Percentiles rank a stretch among this genome's conserved stretches.
Evolutionary conservation across 2,329 filamentous ascomycete species (phyloP).

Genomic region (Botrytis medusae): DNA sequence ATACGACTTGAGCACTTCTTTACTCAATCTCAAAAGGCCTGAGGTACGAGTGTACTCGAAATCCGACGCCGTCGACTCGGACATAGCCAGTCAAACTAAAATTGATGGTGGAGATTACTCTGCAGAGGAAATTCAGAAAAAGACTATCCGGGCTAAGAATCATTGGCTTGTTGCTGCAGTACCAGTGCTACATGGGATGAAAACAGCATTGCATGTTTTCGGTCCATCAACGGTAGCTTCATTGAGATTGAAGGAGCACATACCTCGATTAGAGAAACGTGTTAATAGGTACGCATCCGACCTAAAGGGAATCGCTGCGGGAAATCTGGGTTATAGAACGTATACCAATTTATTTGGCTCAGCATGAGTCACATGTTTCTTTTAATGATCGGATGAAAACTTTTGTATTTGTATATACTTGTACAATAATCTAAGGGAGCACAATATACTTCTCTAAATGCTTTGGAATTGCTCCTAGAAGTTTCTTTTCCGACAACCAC

Average conservation of each 20-base stretch:
- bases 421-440: slow-evolving; percentile 57
- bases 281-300: slow-evolving; percentile 18
- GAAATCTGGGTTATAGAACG: slow-evolving; percentile 6
- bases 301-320: neutral
- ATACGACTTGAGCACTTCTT: slow-evolving; percentile 13
- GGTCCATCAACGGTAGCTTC: slow-evolving; percentile 2
- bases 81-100: neutral
- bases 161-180: slow-evolving; percentile 39
- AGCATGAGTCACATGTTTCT: neutral
- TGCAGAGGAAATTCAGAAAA: neutral
- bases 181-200: slow-evolving; percentile 45
- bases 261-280: neutral
- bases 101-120: neutral
- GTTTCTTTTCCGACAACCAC: slow-evolving; percentile 85
- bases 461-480: slow-evolving; percentile 78
- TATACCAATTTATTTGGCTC: slow-evolving; percentile 25
- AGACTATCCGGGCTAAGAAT: neutral
- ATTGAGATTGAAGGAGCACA: slow-evolving; percentile 27
- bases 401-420: slow-evolving; percentile 21
- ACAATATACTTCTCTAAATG: slow-evolving; percentile 93
- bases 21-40: slow-evolving; percentile 4
- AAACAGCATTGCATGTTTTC: slow-evolving; percentile 40
- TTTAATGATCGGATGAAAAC: slow-evolving; percentile 9
- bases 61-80: neutral
- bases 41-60: slow-evolving; percentile 7